Percentiles rank a stretch among this genome's conserved stretches.
Conservation (phyloP, 495 filamentous ascomycete genomes). For the Daldinia vernicosa region DNA sequence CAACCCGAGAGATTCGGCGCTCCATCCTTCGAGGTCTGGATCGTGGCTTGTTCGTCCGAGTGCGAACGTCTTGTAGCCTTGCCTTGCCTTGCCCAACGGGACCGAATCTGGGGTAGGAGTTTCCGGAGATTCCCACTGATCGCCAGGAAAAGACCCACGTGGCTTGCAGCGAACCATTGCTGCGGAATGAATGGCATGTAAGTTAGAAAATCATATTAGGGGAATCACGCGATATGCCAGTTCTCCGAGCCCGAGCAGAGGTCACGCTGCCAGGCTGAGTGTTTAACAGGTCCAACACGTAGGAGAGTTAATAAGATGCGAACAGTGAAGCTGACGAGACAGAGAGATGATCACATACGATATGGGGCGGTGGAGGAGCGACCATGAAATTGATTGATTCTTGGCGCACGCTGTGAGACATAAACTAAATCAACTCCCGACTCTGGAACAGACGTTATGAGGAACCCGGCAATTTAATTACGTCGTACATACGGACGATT, state of each 20-base stretch:
- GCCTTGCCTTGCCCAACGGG: conserved; percentile 10
- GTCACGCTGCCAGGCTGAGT: background rate
- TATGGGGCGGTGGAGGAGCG: conserved; percentile 6
- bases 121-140: conserved; percentile 26
- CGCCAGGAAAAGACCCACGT: conserved; percentile 30
- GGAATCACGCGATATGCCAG: conserved; percentile 10
- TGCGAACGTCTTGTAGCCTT: background rate
- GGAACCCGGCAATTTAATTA: conserved; percentile 28
- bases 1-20: conserved; percentile 21
- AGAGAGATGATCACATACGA: conserved; percentile 11
- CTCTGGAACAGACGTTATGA: conserved; percentile 23
- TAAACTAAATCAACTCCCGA: conserved; percentile 17
- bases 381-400: conserved; percentile 36
- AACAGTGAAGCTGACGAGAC: conserved; percentile 14
- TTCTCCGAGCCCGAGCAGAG: conserved; percentile 6
- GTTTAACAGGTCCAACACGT: background rate
- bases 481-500: conserved; percentile 27
- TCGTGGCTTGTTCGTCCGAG: conserved; percentile 19
- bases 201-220: conserved; percentile 22
- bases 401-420: conserved; percentile 33
- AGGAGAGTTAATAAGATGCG: background rate
- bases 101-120: conserved; percentile 35
- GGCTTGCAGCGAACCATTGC: conserved; percentile 38
- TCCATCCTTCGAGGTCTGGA: conserved; percentile 13
- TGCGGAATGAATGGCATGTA: conserved; percentile 26